phyloP scores from a whole-genome alignment of 2,329 filamentous ascomycete genomes.

The Rhynchosporium agropyri region DNA sequence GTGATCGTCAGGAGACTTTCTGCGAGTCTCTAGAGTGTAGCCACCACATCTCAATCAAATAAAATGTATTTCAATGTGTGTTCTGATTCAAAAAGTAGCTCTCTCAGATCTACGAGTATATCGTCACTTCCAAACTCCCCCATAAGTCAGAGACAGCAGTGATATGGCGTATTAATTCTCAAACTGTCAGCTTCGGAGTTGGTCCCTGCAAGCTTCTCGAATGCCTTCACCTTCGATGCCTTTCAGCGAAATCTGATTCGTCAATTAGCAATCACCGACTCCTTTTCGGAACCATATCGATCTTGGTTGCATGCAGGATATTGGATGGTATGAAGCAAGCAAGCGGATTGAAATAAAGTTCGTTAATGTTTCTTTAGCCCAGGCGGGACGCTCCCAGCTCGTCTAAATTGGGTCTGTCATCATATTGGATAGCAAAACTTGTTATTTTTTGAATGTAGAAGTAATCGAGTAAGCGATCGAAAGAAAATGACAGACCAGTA shows the following conservation, averaged over 20 bases:
- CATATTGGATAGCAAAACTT: conserved; percentile 7
- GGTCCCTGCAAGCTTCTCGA: background rate
- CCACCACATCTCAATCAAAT: conserved; percentile 3
- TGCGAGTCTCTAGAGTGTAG: background rate
- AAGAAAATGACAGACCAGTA: conserved; percentile 9
- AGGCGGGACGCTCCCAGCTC: conserved; percentile 1
- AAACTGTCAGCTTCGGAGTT: conserved; percentile 14
- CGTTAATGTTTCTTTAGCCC: background rate
- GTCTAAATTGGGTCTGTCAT: conserved; percentile 3
- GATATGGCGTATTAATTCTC: conserved; percentile 15
- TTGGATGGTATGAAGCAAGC: conserved; percentile 12
- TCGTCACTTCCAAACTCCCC: background rate
- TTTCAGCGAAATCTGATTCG: conserved; percentile 11
- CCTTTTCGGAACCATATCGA: background rate
- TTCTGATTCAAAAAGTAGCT: conserved; percentile 5
- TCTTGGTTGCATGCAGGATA: conserved; percentile 13
- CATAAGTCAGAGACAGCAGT: conserved; percentile 8
- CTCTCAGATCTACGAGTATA: background rate
- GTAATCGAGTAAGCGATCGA: conserved; percentile 4
- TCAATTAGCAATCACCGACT: conserved; percentile 9
- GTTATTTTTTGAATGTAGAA: background rate
- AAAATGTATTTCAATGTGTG: background rate
- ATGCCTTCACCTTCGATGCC: conserved; percentile 11
- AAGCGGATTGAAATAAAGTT: conserved; percentile 2
- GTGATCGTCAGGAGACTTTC: background rate